Conservation (phyloP, 2,329 filamentous ascomycete genomes). For the Aspergillus niger region DNA sequence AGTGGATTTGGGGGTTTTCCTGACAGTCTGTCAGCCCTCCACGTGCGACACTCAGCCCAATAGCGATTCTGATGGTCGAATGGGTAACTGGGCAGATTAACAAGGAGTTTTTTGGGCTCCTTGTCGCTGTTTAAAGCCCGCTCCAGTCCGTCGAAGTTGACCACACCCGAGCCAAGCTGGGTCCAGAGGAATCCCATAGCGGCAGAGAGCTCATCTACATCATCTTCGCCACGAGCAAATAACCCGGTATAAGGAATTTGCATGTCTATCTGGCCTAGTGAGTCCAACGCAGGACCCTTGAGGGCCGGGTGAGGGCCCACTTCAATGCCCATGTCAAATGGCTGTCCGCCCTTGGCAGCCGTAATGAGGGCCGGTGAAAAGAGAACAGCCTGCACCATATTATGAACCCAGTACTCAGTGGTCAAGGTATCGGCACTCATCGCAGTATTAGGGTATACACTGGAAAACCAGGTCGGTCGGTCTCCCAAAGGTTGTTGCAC, state of each 20-base stretch:
- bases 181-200: conserved; percentile 4
- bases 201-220: not conserved
- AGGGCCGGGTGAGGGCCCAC: conserved; percentile 34
- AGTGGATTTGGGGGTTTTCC: not conserved
- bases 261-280: conserved; percentile 19
- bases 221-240: not conserved
- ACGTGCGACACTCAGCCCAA: not conserved
- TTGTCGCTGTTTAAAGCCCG: not conserved
- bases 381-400: conserved; percentile 39
- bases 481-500: not conserved
- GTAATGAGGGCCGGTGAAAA: conserved; percentile 33
- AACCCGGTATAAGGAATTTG: not conserved
- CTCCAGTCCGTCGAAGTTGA: not conserved
- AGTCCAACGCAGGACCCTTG: conserved; percentile 23
- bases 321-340: conserved; percentile 16
- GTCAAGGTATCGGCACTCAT: conserved; percentile 27
- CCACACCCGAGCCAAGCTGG: not conserved
- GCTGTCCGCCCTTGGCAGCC: not conserved
- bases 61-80: not conserved
- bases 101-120: not conserved
- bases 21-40: not conserved
- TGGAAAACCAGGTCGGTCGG: conserved; percentile 20
- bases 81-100: not conserved
- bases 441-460: conserved; percentile 22
- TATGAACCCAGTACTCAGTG: conserved; percentile 41